Evolutionary conservation across 257 asterid species (phyloP), one percentile per base, ranked within the genome.

Genomic region (Knoxia roxburghii): DNA sequence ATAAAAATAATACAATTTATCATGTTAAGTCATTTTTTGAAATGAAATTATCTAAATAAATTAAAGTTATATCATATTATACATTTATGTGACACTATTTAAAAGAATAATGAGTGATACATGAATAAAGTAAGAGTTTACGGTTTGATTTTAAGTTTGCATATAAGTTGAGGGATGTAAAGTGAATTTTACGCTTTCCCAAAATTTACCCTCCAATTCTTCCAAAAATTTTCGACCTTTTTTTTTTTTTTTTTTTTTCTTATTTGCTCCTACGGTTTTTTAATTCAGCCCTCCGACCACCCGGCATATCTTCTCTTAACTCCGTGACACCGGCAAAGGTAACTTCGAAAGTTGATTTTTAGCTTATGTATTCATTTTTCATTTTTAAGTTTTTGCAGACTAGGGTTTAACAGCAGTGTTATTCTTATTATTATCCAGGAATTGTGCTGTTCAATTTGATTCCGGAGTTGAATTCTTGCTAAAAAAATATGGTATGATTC

Each of bases 341-440:
- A 61, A 48, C 30, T 58, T 33, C 26, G 13, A 27, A 1, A 35
- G 23, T 50, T 9, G 7, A 32, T 20, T 18, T 29, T 54, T 21
- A 0, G 4, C 12, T 1, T 32, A 21, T 15, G 4, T 13, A 62
- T 13, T 21, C 33, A n/a, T 35, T 21, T 4, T 37, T 0, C 26
- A 39, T 8, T 7, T 39, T 30, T 52, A 2, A 27, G 2, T 48
- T 61, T 12, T 24, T n/a, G 51, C 29, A 5, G 24, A 18, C 11
- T 70, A 61, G 72, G 74, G 68, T 70, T 70, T 70, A 69, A 33
- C 51, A 23, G 45, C 21, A 1, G 26, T n/a, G n/a, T n/a, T n/a
- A n/a, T n/a, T n/a, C n/a, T n/a, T n/a, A n/a, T 41, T 29, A 24
- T 17, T 17, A 32, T 50, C 27, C 27, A 59, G 27, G 23, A 32